Conservation (phyloP, 768 basidiomycete genomes). For the Trichaptum fuscoviolaceum region DNA sequence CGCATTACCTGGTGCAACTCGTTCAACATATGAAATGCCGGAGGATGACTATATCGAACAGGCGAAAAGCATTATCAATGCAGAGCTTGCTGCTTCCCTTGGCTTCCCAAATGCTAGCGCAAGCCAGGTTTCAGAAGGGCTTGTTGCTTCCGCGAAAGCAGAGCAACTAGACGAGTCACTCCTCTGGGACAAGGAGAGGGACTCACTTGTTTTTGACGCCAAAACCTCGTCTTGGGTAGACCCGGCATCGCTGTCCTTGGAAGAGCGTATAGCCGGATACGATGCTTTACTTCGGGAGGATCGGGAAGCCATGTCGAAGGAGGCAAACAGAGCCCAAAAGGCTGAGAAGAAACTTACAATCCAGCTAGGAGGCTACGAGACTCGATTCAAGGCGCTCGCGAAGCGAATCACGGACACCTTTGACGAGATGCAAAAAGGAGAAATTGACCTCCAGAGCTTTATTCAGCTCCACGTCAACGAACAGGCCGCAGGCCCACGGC, state of each 20-base stretch:
- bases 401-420: conserved; percentile 64
- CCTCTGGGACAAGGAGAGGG: conserved; percentile 71
- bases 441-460: conserved; percentile 79
- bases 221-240: conserved; percentile 62
- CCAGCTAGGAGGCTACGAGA: conserved; percentile 87
- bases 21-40: conserved; percentile 69
- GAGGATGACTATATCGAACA: conserved; percentile 65
- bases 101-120: conserved; percentile 84
- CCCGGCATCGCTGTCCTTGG: conserved; percentile 46
- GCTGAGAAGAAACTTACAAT: conserved; percentile 86
- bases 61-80: conserved; percentile 69
- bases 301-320: conserved; percentile 69
- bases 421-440: conserved; percentile 58
- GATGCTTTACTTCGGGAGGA: conserved; percentile 51
- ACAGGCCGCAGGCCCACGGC: conserved; percentile 65
- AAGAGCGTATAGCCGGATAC: conserved; percentile 62
- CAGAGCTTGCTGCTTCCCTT: conserved; percentile 72
- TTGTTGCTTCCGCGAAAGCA: conserved; percentile 56
- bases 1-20: conserved; percentile 61
- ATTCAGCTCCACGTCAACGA: conserved; percentile 68
- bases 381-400: conserved; percentile 59
- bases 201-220: conserved; percentile 59
- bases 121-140: conserved; percentile 72
- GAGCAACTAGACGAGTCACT: conserved; percentile 54
- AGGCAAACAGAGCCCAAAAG: conserved; percentile 78